Evolutionary conservation across 305 asterid genomes (phyloP).

Genomic region (Withania somnifera): DNA sequence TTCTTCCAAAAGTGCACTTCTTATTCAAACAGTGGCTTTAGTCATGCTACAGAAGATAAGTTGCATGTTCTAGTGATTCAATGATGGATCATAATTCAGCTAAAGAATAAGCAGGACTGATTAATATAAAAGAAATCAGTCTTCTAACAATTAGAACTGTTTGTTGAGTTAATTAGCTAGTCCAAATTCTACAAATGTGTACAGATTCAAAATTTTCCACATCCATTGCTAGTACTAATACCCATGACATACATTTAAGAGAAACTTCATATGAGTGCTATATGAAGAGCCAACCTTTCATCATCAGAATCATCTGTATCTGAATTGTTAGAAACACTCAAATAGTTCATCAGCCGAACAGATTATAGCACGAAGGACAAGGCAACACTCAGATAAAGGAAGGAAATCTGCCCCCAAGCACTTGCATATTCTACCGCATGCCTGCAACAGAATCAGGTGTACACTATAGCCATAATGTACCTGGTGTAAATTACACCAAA

Average conservation of each 20-base stretch:
- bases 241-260: neutral
- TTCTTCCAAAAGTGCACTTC: conserved; percentile 3
- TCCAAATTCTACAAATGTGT: neutral
- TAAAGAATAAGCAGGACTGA: no score
- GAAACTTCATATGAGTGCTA: neutral
- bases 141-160: no score
- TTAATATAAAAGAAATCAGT: no score
- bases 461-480: no score
- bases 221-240: neutral
- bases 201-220: neutral
- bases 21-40: neutral
- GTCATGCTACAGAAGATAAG: neutral
- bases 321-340: neutral
- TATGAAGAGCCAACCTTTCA: neutral
- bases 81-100: no score
- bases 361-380: neutral
- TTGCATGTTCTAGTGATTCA: no score
- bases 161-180: no score
- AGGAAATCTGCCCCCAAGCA: neutral
- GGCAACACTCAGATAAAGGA: neutral
- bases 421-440: conserved; percentile 1
- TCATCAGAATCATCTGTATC: conserved; percentile 7
- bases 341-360: neutral
- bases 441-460: neutral
- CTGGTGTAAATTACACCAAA: neutral